A percentile compares a stretch with the other conserved stretches of the same genome.
phyloP scores from a whole-genome alignment of 1,284 basidiomycete species.

The Heterobasidion annosum region DNA sequence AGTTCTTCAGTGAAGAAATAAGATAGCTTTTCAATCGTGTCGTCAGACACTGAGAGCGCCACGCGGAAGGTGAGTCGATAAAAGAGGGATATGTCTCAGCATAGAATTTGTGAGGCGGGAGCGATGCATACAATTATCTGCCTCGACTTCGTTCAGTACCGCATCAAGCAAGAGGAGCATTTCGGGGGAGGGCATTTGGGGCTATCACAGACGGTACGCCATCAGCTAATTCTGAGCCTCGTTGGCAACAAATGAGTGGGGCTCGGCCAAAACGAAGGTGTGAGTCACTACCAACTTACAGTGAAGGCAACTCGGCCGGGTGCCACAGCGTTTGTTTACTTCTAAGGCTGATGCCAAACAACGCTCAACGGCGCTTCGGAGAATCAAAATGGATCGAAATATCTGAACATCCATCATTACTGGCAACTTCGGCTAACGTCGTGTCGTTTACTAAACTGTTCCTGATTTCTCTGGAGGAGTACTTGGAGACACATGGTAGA shows the following conservation, averaged over 20 bases:
- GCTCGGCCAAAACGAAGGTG: no score
- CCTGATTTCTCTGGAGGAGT: background rate
- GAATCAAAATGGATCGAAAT: background rate
- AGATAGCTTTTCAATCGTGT: conserved; percentile 42
- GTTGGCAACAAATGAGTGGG: no score
- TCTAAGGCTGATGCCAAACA: conserved; percentile 4
- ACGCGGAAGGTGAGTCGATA: background rate
- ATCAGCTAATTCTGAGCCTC: no score
- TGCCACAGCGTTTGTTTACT: background rate
- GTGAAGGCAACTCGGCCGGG: no score
- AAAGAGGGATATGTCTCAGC: background rate
- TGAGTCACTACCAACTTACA: no score
- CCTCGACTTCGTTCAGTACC: conserved; percentile 6
- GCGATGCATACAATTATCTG: conserved; percentile 5
- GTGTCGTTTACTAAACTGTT: background rate
- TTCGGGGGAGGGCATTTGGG: conserved; percentile 5
- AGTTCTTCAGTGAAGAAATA: conserved; percentile 52
- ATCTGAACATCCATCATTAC: background rate
- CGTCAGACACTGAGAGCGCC: conserved; percentile 24
- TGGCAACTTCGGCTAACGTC: background rate
- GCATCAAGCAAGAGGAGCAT: conserved; percentile 6
- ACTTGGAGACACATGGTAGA: no score
- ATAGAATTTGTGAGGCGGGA: background rate
- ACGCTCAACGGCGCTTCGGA: background rate
- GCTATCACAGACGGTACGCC: no score